Conservation (phyloP, 768 basidiomycete genomes). For the Lactifluus pinguis region DNA sequence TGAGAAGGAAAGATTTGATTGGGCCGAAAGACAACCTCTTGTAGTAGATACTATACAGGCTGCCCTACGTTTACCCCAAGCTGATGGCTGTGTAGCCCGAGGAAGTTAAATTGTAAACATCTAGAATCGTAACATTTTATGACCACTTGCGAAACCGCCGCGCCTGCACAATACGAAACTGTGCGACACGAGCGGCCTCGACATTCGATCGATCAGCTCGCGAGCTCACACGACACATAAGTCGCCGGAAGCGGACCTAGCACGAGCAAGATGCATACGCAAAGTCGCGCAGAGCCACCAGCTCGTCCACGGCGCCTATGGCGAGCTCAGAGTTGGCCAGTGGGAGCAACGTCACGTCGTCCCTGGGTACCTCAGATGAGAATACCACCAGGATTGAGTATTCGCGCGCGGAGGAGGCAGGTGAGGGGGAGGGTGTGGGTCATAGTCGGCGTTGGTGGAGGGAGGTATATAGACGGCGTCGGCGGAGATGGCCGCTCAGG, state of each 20-base stretch:
- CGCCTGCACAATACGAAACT: too few species aligned
- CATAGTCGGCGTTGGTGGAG: not conserved
- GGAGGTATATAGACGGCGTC: not conserved
- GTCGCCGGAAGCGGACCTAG: slow-evolving; percentile 83
- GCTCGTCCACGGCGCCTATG: slow-evolving; percentile 82
- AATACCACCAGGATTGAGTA: slow-evolving; percentile 80
- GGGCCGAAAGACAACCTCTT: too few species aligned
- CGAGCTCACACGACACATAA: slow-evolving; percentile 79
- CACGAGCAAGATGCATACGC: slow-evolving; percentile 89
- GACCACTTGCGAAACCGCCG: too few species aligned
- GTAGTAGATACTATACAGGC: too few species aligned
- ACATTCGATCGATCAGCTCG: slow-evolving; percentile 73
- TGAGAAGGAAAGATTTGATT: too few species aligned
- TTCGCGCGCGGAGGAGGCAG: slow-evolving; percentile 32
- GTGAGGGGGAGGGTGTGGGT: not conserved
- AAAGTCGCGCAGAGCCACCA: slow-evolving; percentile 88
- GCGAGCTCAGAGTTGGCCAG: slow-evolving; percentile 87
- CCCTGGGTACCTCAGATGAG: slow-evolving; percentile 87
- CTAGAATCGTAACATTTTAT: too few species aligned
- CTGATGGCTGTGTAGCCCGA: too few species aligned
- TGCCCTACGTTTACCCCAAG: too few species aligned
- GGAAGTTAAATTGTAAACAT: too few species aligned
- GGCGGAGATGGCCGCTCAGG: slow-evolving; percentile 12
- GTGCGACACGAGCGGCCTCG: too few species aligned
- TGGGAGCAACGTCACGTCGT: slow-evolving; percentile 82